Conservation (phyloP, 192 early-diverging fungal genomes). For the Coemansia asiatica region DNA sequence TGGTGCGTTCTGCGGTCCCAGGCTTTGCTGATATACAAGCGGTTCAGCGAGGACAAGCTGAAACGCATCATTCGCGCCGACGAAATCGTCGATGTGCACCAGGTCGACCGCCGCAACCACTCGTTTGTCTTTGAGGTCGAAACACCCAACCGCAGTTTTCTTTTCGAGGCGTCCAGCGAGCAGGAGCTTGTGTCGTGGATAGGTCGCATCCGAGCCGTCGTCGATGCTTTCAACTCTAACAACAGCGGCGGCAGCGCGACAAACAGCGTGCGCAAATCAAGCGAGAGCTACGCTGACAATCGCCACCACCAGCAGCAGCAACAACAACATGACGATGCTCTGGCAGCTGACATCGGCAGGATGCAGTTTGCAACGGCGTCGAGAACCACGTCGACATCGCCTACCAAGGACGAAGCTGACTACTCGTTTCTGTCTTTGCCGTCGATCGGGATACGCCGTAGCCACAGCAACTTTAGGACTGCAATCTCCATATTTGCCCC, state of each 20-base stretch:
- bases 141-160: slow-evolving; percentile 41
- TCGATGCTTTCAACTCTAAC: slow-evolving; percentile 15
- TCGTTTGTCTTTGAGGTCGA: slow-evolving; percentile 43
- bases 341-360: neutral
- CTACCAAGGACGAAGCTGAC: slow-evolving; percentile 10
- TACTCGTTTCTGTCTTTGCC: slow-evolving; percentile 34
- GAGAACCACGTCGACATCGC: slow-evolving; percentile 11
- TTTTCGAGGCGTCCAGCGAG: slow-evolving; percentile 51
- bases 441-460: slow-evolving; percentile 17
- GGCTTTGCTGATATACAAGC: slow-evolving; percentile 50
- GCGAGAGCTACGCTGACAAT: slow-evolving; percentile 23
- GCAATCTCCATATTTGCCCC: slow-evolving; percentile 30
- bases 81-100: slow-evolving; percentile 37
- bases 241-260: slow-evolving; percentile 13
- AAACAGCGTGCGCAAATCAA: slow-evolving; percentile 14
- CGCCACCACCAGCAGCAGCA: neutral
- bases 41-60: slow-evolving; percentile 41
- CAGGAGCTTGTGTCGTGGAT: slow-evolving; percentile 48
- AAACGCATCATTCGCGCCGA: slow-evolving; percentile 53
- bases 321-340: neutral
- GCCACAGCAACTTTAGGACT: slow-evolving; percentile 9
- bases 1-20: slow-evolving; percentile 54
- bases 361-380: slow-evolving; percentile 27
- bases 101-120: slow-evolving; percentile 42
- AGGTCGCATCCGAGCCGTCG: slow-evolving; percentile 23